Base-by-base conservation (phyloP, 495 filamentous ascomycete species). In the Rostrohypoxylon terebratum region DNA sequence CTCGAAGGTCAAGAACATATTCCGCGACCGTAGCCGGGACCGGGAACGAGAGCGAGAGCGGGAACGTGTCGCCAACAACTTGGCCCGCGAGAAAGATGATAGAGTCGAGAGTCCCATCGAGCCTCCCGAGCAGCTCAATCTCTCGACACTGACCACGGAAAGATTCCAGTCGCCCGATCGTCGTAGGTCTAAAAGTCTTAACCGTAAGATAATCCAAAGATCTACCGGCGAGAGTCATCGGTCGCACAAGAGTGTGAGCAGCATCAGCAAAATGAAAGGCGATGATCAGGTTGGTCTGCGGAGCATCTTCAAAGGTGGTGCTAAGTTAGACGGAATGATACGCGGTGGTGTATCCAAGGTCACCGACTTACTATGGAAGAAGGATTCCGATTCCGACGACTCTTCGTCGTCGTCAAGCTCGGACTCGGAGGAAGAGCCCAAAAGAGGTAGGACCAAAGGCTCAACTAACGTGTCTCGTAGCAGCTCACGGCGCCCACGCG, bases 301-400 rank as follows among this genome's bases (percentile, higher is more conserved):
- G 42, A 78, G 79, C 23, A 73, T 86, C 42, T 83, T 86, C 69
- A 80, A 79, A 67, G 79, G 81, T 14, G 57, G 76, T 8, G 79
- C 82, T 23, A 83, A 83, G 45, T 77, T 86, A 57, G 84, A 86
- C 64, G 83, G 77, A 28, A 81, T 86, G 60, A 66, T 86, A 63
- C 81, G 83, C 6, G 84, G 78, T 13, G 75, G 83, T 60, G 82
- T 86, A 4, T 84, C 82, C 50, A 86, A 84, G 66, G 78, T 86
- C 21, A 80, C 83, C 28, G 84, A 86, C 63, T 75, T 86, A 47
- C 67, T 86, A 55, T 84, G 83, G 82, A 79, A 81, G 54, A 84
- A 77, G 54, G 82, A 86, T 13, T 69, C 72, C 0, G 73, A 67
- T 3, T 62, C 18, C 0, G 76, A 79, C 7, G 75, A 72, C 4